Base-by-base conservation (phyloP, 768 basidiomycete species). In the Artomyces pyxidatus region DNA sequence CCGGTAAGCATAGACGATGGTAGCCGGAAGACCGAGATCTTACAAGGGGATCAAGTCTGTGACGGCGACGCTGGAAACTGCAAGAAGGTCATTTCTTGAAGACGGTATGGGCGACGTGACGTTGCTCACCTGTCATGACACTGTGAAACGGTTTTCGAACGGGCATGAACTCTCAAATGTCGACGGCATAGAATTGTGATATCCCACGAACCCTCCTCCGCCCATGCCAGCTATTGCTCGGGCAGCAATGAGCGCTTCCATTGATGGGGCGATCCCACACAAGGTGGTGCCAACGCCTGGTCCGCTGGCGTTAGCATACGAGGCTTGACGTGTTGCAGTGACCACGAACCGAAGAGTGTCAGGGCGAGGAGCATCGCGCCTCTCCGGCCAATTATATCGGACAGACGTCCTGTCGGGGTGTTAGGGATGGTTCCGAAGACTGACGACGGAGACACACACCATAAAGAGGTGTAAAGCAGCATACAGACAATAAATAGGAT, bases 181-280 rank as follows among this genome's bases (percentile, higher is more conserved):
- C 8, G 26, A 27, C 17, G 23, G 23, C 12, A n/a, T 10, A 22
- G 14, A n/a, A 11, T n/a, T 21, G n/a, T n/a, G 23, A 25, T 7
- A 38, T 35, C 9, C 17, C 37, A 78, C 84, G 66, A 63, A 88
- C 81, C 90, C 86, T 65, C 90, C 92, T 49, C 92, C 90, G 48
- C 89, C 92, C 81, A 90, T 88, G 42, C 93, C 93, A 23, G 93
- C 91, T 38, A 96, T 67, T 3, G 88, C 81, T 11, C 94, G 80
- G 48, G 86, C 88, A 37, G 74, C 73, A 53, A 95, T 90, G 46
- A 96, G 75, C 11, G 74, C 64, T 53, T 79, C 75, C 93, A 97
- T 95, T 6, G 83, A 86, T 8, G 85, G 81, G 37, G 91, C 94
- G 37, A 93, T 57, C 1, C 89, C 95, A 61, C 93, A 97, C 14